Percentiles rank a stretch among this genome's conserved stretches.
These are phyloP conservation scores for Exophiala sp. DNA, from an alignment of 2,329 filamentous ascomycete genomes.

Conservation along the genomic window DNA sequence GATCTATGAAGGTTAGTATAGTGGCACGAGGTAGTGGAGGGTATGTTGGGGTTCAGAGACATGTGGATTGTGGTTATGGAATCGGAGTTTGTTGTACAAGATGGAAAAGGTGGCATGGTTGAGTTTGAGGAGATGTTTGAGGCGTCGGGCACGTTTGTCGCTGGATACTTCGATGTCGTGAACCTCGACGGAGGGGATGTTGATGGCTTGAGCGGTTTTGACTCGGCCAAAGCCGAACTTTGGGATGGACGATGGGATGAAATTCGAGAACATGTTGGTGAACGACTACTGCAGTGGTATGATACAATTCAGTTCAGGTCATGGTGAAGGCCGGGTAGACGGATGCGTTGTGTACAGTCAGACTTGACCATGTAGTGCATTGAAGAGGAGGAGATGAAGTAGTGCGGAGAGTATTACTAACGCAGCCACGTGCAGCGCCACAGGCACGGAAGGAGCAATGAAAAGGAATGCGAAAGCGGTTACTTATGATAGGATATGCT, in stretches of 20 bases:
- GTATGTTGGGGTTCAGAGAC: conserved; percentile 34
- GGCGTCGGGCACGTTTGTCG: conserved; percentile 73
- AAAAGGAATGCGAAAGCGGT: too few species aligned
- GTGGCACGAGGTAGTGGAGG: conserved; percentile 8
- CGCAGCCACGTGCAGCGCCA: too few species aligned
- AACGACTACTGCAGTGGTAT: neutral
- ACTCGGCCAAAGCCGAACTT: conserved; percentile 18
- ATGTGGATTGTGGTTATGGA: conserved; percentile 81
- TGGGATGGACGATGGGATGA: conserved; percentile 17
- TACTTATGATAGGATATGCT: too few species aligned
- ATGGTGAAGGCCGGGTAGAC: too few species aligned
- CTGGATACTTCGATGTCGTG: conserved; percentile 76
- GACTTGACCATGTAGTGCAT: too few species aligned
- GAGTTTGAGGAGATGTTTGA: conserved; percentile 86
- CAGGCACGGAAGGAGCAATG: too few species aligned
- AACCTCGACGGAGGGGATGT: conserved; percentile 65
- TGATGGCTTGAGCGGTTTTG: conserved; percentile 27
- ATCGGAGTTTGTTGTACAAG: conserved; percentile 69
- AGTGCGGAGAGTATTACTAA: too few species aligned
- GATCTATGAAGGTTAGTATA: conserved; percentile 41
- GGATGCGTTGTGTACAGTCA: too few species aligned
- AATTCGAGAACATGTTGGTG: conserved; percentile 18
- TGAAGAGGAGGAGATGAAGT: too few species aligned
- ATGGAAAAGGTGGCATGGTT: conserved; percentile 91
- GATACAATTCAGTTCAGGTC: too few species aligned